Percentiles rank a stretch among this genome's conserved stretches.
phyloP scores from a whole-genome alignment of 2,329 filamentous ascomycete genomes.

The Sporothrix curviconia region DNA sequence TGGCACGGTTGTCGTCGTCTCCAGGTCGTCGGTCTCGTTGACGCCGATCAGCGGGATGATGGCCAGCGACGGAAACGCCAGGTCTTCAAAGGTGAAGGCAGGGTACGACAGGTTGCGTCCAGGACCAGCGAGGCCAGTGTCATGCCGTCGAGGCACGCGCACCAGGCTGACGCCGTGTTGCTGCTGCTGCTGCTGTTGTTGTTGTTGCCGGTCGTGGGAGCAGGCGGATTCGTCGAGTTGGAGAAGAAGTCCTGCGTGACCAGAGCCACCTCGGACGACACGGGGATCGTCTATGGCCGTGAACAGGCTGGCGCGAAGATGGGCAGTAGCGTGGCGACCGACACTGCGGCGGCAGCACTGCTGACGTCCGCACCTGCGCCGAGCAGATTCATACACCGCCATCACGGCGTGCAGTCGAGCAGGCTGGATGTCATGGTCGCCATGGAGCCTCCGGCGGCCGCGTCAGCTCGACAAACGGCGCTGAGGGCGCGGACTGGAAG shows the following conservation, averaged over 20 bases:
- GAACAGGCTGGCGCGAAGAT: conserved; percentile 30
- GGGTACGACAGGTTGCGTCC: conserved; percentile 30
- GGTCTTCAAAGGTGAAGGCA: conserved; percentile 30
- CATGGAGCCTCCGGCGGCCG: conserved; percentile 22
- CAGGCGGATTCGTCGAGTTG: conserved; percentile 19
- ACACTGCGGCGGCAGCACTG: conserved; percentile 22
- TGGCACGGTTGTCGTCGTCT: conserved; percentile 24
- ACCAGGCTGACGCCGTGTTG: too few species aligned
- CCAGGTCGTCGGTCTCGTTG: conserved; percentile 17
- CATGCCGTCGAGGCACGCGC: conserved; percentile 25
- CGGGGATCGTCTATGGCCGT: conserved; percentile 24
- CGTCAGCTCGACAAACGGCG: conserved; percentile 29
- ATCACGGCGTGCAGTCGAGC: conserved; percentile 26
- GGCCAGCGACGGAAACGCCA: conserved; percentile 25
- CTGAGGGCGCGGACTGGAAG: conserved; percentile 28
- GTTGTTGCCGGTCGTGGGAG: too few species aligned
- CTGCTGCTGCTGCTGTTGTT: too few species aligned
- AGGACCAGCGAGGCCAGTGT: conserved; percentile 31
- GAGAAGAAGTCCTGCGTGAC: conserved; percentile 27
- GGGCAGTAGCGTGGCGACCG: conserved; percentile 27
- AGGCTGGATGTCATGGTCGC: conserved; percentile 28
- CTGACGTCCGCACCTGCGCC: too few species aligned
- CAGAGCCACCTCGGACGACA: conserved; percentile 22
- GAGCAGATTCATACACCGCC: conserved; percentile 25
- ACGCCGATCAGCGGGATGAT: conserved; percentile 15